These are phyloP conservation scores for Pestalotiopsis sp. DNA, from an alignment of 2,329 filamentous ascomycete species.

Conservation along the genomic window DNA sequence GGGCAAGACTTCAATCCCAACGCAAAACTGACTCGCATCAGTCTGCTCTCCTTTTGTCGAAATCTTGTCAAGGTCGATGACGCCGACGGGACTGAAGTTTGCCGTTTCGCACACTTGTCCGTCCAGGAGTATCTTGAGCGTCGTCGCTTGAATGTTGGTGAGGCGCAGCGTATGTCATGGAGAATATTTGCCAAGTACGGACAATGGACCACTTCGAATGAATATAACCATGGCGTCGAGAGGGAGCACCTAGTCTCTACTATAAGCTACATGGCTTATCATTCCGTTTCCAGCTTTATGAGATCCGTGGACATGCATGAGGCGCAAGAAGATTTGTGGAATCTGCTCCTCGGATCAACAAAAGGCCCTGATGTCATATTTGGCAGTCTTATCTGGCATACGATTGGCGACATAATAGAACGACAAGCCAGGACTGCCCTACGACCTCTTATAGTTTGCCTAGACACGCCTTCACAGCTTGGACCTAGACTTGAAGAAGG, in stretches of 20 bases:
- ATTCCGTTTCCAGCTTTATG: no score
- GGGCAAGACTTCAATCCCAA: background rate
- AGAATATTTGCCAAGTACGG: background rate
- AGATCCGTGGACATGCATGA: no score
- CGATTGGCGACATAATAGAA: no score
- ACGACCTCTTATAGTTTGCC: no score
- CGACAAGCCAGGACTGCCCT: no score
- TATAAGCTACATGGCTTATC: no score
- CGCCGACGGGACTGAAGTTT: background rate
- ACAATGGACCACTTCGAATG: background rate
- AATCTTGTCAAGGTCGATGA: background rate
- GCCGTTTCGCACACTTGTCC: background rate
- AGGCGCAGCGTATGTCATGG: background rate
- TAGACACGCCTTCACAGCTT: no score
- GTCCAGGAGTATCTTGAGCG: background rate
- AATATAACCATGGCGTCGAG: no score
- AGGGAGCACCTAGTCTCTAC: no score
- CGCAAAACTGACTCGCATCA: background rate
- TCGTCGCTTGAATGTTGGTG: background rate
- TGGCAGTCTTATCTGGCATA: background rate
- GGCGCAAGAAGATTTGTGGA: no score
- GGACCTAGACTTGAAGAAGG: no score
- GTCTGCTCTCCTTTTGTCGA: background rate
- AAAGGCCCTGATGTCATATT: background rate
- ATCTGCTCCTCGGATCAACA: no score